phyloP scores from a whole-genome alignment of 345 rosid genomes.

The Brassica nigra region DNA sequence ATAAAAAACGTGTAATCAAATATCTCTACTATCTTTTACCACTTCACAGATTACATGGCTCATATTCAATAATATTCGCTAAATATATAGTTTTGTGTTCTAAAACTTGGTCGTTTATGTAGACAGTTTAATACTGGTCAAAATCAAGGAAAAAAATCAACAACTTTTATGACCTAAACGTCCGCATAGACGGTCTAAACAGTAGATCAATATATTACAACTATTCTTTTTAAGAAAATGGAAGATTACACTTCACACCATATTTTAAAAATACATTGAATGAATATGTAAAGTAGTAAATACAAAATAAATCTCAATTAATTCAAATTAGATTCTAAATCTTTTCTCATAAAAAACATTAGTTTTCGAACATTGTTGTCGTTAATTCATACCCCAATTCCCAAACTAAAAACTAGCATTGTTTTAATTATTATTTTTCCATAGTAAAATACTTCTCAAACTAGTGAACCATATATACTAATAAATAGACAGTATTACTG shows the following conservation, averaged over 20 bases:
- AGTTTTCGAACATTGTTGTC: background rate
- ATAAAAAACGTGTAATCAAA: constrained; percentile 32
- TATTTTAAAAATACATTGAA: background rate
- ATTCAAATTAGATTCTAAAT: background rate
- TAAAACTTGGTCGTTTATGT: background rate
- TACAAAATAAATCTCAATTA: background rate
- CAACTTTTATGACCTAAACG: background rate
- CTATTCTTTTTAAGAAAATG: background rate
- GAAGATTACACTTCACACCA: background rate
- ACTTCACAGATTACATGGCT: constrained; percentile 8
- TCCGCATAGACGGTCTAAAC: background rate
- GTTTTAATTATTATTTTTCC: background rate
- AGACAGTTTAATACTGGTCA: background rate
- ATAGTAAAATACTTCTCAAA: background rate
- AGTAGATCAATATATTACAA: background rate
- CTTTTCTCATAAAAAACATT: background rate
- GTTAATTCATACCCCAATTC: background rate
- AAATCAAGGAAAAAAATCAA: background rate
- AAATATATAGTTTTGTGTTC: background rate
- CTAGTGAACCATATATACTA: background rate
- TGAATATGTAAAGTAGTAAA: background rate
- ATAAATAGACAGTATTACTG: background rate
- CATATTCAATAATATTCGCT: constrained; percentile 4
- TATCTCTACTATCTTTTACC: background rate
- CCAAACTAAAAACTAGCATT: background rate